A percentile compares a stretch with the other conserved stretches of the same genome.
These are phyloP conservation scores for Tuber borchii DNA, from an alignment of 495 filamentous ascomycete genomes.

Conservation along the genomic window DNA sequence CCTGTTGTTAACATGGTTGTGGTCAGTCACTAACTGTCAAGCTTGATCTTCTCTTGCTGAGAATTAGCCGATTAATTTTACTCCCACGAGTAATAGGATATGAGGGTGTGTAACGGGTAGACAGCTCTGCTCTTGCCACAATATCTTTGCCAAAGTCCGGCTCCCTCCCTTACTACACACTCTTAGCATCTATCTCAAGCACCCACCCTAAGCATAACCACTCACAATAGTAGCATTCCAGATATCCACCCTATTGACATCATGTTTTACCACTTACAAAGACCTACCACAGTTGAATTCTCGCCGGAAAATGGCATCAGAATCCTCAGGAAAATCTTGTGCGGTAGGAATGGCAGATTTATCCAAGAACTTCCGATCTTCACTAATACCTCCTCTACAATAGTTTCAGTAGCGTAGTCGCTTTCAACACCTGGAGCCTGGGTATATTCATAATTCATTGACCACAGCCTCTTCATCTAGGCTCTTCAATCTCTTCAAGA, in stretches of 20 bases:
- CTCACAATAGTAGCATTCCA: slow-evolving; percentile 56
- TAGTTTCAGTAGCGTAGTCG: slow-evolving; percentile 80
- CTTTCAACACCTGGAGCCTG: slow-evolving; percentile 82
- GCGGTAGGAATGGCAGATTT: slow-evolving; percentile 74
- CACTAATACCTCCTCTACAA: slow-evolving; percentile 84
- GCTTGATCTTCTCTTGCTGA: no score
- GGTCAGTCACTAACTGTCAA: no score
- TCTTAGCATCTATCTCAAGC: slow-evolving; percentile 8
- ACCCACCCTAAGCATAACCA: not conserved
- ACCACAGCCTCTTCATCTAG: no score
- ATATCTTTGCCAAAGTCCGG: slow-evolving; percentile 72
- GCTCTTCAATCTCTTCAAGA: no score
- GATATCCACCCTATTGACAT: slow-evolving; percentile 65
- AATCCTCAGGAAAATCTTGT: slow-evolving; percentile 79
- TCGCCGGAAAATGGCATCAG: slow-evolving; percentile 87
- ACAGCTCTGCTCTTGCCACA: slow-evolving; percentile 58
- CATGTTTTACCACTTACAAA: slow-evolving; percentile 70
- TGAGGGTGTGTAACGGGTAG: slow-evolving; percentile 73
- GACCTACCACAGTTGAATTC: slow-evolving; percentile 90
- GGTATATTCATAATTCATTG: slow-evolving; percentile 62
- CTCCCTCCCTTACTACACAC: slow-evolving; percentile 55
- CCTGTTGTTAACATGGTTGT: no score
- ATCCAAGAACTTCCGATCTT: slow-evolving; percentile 90
- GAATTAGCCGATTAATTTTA: no score
- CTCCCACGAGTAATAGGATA: slow-evolving; percentile 75